These are phyloP conservation scores for Candida golubevii DNA, from an alignment of 805 yeast species.

Conservation along the genomic window DNA sequence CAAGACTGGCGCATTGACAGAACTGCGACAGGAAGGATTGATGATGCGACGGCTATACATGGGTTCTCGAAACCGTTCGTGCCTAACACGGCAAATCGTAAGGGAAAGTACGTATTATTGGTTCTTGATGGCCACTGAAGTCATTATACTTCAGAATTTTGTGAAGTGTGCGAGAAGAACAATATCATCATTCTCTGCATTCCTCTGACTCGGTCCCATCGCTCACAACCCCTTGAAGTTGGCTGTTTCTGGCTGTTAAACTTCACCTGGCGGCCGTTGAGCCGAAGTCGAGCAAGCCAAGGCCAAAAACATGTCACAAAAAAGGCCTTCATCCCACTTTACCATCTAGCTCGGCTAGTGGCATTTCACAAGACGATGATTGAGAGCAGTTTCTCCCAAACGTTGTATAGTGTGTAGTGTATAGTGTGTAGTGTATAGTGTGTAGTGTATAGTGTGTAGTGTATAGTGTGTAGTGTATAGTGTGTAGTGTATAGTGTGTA, in stretches of 20 bases:
- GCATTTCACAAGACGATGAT: too few species aligned
- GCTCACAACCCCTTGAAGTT: background rate
- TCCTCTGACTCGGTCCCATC: background rate
- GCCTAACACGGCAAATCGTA: background rate
- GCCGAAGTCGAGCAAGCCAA: too few species aligned
- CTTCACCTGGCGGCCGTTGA: too few species aligned
- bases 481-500: too few species aligned
- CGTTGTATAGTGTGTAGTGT: too few species aligned
- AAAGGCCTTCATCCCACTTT: too few species aligned
- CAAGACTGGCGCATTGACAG: background rate
- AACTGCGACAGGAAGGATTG: background rate
- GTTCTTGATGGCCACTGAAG: background rate
- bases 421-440: too few species aligned
- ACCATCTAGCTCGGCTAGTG: too few species aligned
- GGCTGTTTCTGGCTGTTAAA: background rate
- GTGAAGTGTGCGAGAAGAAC: background rate
- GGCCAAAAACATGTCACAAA: too few species aligned
- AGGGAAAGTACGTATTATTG: background rate
- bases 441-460: too few species aligned
- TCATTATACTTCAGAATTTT: background rate
- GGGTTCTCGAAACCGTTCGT: constrained; percentile 1
- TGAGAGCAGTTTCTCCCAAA: too few species aligned
- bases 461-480: too few species aligned
- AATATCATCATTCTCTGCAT: background rate
- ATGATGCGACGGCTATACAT: background rate